Percentiles rank a stretch among this genome's conserved stretches.
Conservation (phyloP, 805 yeast genomes). For the Lachancea quebecensis region DNA sequence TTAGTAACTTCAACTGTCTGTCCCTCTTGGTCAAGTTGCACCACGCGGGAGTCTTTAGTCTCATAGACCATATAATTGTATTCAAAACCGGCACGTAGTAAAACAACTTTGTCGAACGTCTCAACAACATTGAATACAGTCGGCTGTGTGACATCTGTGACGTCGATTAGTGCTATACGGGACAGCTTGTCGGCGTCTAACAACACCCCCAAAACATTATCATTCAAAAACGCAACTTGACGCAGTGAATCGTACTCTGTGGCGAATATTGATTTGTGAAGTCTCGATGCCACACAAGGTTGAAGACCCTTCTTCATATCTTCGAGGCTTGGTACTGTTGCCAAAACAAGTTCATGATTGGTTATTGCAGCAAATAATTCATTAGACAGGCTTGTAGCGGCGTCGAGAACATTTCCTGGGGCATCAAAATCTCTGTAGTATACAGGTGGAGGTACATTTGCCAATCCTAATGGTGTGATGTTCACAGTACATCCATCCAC, state of each 20-base stretch:
- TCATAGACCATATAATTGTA: constrained; percentile 49
- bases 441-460: constrained; percentile 94
- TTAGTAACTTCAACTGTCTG: constrained; percentile 34
- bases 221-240: constrained; percentile 54
- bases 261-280: constrained; percentile 33
- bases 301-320: constrained; percentile 42
- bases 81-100: constrained; percentile 49
- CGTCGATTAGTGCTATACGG: constrained; percentile 44
- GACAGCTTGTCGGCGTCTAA: constrained; percentile 48
- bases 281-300: constrained; percentile 36
- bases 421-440: constrained; percentile 60
- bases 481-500: constrained; percentile 67
- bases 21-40: constrained; percentile 34
- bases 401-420: constrained; percentile 50
- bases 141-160: constrained; percentile 39
- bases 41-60: constrained; percentile 56
- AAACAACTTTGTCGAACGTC: constrained; percentile 44
- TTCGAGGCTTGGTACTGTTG: constrained; percentile 38
- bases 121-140: constrained; percentile 37
- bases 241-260: constrained; percentile 43
- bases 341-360: constrained; percentile 39
- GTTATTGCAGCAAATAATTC: constrained; percentile 52
- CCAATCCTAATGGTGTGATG: constrained; percentile 75
- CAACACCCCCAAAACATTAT: constrained; percentile 50
- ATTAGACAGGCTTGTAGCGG: constrained; percentile 57